These are phyloP conservation scores for Capsicum baccatum DNA, from an alignment of 257 asterid genomes.

Conservation along the genomic window DNA sequence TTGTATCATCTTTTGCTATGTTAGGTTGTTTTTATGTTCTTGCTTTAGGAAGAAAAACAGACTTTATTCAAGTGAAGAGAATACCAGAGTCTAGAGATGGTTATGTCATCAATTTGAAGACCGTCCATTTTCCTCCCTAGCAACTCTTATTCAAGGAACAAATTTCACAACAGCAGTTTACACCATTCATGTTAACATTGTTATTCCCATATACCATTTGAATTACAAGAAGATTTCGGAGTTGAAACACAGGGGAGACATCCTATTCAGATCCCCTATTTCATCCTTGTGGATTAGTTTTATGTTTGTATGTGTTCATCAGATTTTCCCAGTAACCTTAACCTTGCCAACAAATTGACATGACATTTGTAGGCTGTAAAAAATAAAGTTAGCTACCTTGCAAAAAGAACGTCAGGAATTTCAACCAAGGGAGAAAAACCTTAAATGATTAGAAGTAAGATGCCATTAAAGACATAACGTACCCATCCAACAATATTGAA, in stretches of 20 bases:
- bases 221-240: neutral
- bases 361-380: neutral
- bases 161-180: neutral
- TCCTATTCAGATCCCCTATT: neutral
- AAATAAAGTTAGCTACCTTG: neutral
- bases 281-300: neutral
- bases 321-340: slow-evolving; percentile 4
- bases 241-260: slow-evolving; percentile 4
- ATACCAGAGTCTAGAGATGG: neutral
- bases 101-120: neutral
- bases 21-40: too few relatives aligned
- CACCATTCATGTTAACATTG: neutral
- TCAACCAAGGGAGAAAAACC: slow-evolving; percentile 8
- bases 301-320: neutral
- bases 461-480: slow-evolving; percentile 30
- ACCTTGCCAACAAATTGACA: neutral
- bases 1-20: too few relatives aligned
- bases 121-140: neutral
- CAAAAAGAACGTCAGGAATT: neutral
- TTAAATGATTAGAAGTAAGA: neutral
- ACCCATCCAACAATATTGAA: slow-evolving; percentile 91
- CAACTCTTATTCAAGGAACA: neutral
- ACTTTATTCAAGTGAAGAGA: neutral
- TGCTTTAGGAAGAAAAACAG: too few relatives aligned
- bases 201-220: neutral